phyloP scores from a whole-genome alignment of 495 filamentous ascomycete species.

The Xylaria scruposa region DNA sequence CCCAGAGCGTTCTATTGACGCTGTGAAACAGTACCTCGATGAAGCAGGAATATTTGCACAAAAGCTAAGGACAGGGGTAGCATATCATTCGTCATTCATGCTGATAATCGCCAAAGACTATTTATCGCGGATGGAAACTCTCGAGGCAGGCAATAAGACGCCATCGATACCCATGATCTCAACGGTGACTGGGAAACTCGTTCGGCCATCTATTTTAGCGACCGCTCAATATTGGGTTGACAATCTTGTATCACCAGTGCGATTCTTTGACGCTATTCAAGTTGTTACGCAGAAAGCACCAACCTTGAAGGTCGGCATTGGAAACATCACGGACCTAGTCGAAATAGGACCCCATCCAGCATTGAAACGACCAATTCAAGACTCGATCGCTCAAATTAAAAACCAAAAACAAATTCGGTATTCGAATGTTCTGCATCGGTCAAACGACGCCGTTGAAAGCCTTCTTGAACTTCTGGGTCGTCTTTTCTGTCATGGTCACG shows the following conservation, averaged over 20 bases:
- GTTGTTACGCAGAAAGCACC: constrained; percentile 17
- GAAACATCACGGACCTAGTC: constrained; percentile 41
- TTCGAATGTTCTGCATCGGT: constrained; percentile 38
- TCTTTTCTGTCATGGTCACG: constrained; percentile 41
- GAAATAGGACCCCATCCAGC: constrained; percentile 68
- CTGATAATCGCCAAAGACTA: constrained; percentile 48
- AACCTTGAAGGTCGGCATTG: constrained; percentile 14
- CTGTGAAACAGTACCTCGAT: constrained; percentile 39
- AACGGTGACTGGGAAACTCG: constrained; percentile 36
- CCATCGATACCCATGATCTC: constrained; percentile 43
- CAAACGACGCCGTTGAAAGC: constrained; percentile 31
- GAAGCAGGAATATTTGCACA: constrained; percentile 52
- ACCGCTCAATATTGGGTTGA: constrained; percentile 46
- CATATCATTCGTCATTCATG: constrained; percentile 55
- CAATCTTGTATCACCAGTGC: constrained; percentile 51
- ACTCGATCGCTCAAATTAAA: constrained; percentile 45
- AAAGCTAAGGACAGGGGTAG: constrained; percentile 46
- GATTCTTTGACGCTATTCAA: constrained; percentile 45
- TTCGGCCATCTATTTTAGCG: constrained; percentile 23
- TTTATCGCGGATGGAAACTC: constrained; percentile 30
- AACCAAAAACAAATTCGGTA: constrained; percentile 30
- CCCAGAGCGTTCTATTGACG: constrained; percentile 42
- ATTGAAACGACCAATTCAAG: constrained; percentile 54
- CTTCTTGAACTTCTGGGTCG: constrained; percentile 38
- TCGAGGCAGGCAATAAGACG: constrained; percentile 18